Evolutionary conservation across 495 filamentous ascomycete species (phyloP), one percentile per base, ranked within the genome.

Genomic region (Neurospora hispaniola): DNA sequence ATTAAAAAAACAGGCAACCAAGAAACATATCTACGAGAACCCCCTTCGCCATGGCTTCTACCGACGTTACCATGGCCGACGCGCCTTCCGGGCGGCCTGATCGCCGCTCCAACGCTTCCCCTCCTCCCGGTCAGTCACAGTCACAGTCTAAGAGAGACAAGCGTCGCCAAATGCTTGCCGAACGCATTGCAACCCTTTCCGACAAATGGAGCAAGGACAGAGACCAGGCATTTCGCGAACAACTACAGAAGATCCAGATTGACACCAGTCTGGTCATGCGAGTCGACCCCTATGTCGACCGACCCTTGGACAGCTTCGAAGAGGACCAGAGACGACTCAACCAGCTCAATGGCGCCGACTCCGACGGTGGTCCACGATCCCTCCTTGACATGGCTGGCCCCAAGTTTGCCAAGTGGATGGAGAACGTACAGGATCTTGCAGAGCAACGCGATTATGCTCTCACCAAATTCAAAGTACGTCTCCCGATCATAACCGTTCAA

Each of bases 261-360:
- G 96, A 98, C 78, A 94, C 96, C 79, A 92, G 88, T 70, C 88
- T 97, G 10, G 92, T 98, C 77, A 89, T 92, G 76, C 89, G 90
- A 75, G 91, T 95, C 59, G 89, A 97, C 75, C 91, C 92, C 0
- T 96, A 96, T 75, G 83, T 86, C 16, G 86, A 91, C 69, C 86
- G 87, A 27, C 89, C 92, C 35, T 84, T 98, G 7, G 89, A 93
- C 27, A 90, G 92, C 75, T 87, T 88, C 35, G 87, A 89, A 39
- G 91, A 91, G 31, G 88, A 93, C 73, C 86, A 89, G 42, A 82
- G 86, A 18, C 82, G 92, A 78, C 87, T 93, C 48, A 85, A 89
- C 72, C 85, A 85, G 71, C 84, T 86, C 42, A 86, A 89, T 74
- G 86, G 83, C 11, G 83, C 84, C 74, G 86, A 84, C 43, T 87